Conservation (phyloP, 306 rosid species). For the Vicia faba region DNA sequence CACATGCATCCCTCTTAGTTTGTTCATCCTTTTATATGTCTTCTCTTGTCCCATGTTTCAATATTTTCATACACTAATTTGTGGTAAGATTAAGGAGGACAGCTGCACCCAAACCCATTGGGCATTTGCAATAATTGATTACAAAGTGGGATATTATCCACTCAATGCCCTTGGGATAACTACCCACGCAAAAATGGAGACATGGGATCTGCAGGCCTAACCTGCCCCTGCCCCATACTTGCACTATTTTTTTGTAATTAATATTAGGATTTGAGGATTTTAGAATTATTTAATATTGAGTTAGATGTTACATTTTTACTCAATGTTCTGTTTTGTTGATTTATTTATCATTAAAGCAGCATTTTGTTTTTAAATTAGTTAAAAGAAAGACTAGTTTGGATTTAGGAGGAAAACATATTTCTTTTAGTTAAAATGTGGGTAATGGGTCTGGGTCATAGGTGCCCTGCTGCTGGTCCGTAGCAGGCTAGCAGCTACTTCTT, state of each 20-base stretch:
- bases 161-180: background rate
- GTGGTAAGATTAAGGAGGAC: background rate
- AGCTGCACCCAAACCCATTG: conserved; percentile 1
- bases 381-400: background rate
- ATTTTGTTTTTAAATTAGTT: background rate
- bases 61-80: conserved; percentile 7
- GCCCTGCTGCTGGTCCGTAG: conserved; percentile 23
- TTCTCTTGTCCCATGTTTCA: conserved; percentile 22
- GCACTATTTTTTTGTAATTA: background rate
- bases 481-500: conserved; percentile 13
- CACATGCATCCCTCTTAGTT: conserved; percentile 15
- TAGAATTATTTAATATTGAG: conserved; percentile 3
- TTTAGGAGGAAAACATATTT: background rate
- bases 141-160: background rate
- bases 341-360: background rate
- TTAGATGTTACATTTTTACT: conserved; percentile 2
- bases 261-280: background rate
- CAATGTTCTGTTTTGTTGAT: background rate
- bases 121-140: background rate
- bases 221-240: background rate
- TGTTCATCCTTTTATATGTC: conserved; percentile 4
- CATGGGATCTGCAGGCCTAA: background rate
- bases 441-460: conserved; percentile 13
- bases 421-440: background rate
- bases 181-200: background rate